phyloP scores from a whole-genome alignment of 208 protist genomes.

The Acanthamoeba royreba region DNA sequence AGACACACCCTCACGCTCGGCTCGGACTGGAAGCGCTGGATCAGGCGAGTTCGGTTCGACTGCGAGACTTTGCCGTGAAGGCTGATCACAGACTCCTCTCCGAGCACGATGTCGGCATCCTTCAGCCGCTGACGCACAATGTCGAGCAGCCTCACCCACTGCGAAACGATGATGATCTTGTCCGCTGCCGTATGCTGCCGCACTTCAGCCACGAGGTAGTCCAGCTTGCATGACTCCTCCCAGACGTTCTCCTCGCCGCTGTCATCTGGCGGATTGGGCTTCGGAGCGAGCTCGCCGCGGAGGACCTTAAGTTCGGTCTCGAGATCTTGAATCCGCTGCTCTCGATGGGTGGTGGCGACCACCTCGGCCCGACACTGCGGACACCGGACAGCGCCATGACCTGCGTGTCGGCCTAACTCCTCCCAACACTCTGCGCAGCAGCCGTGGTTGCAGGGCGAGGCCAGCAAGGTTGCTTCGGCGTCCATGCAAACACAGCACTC shows the following conservation, averaged over 20 bases:
- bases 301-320: not conserved
- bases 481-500: not conserved
- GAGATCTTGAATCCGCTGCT: not conserved
- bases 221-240: not conserved
- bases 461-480: not conserved
- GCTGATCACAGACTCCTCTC: not conserved
- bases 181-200: not conserved
- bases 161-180: not conserved
- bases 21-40: not conserved
- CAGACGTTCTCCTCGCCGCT: not conserved
- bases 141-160: not conserved
- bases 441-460: not conserved
- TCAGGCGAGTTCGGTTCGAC: not conserved
- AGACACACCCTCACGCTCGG: slow-evolving; percentile 61
- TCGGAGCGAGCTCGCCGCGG: no score
- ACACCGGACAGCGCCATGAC: not conserved
- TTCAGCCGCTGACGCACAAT: not conserved
- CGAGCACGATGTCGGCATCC: not conserved
- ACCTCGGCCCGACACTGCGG: not conserved
- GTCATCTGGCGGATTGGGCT: not conserved
- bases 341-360: not conserved
- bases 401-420: not conserved
- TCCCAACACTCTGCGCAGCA: not conserved
- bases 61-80: not conserved
- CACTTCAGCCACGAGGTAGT: not conserved